A percentile compares a stretch with the other conserved stretches of the same genome.
Evolutionary conservation across 169 alveolate species (phyloP).

Genomic region (Cryptosporidium viatorum): DNA sequence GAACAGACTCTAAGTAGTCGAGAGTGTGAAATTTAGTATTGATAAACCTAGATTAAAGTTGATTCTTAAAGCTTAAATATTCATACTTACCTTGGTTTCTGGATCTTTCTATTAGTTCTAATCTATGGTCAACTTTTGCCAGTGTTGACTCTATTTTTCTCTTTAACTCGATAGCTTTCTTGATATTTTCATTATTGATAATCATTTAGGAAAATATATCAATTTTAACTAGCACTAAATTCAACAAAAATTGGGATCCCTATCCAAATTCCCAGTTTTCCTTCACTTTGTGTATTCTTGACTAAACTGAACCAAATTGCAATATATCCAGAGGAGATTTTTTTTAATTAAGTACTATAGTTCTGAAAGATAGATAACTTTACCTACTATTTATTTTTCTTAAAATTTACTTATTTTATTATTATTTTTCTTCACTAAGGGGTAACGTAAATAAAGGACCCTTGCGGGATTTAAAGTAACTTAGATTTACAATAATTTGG

Average conservation of each 20-base stretch:
- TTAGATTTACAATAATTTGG: neutral
- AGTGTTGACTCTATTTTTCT: conserved; percentile 34
- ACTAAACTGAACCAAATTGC: too few relatives aligned
- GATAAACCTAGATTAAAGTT: neutral
- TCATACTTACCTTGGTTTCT: conserved; percentile 26
- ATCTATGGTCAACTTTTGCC: conserved; percentile 43
- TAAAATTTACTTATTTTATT: neutral
- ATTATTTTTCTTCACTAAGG: neutral
- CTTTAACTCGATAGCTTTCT: conserved; percentile 10
- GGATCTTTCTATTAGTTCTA: neutral
- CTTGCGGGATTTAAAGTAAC: conserved; percentile 44
- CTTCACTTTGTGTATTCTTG: neutral
- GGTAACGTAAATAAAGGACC: conserved; percentile 29
- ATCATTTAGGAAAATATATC: conserved; percentile 1
- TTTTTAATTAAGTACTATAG: too few relatives aligned
- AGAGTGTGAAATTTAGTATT: neutral
- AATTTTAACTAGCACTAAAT: too few relatives aligned
- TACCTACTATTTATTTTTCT: neutral
- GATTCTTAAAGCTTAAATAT: neutral
- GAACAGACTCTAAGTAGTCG: neutral
- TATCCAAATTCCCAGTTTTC: neutral
- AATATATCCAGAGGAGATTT: neutral
- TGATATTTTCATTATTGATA: neutral
- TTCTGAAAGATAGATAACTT: neutral
- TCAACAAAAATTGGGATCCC: neutral